These are phyloP conservation scores for Zea luxurians DNA, from an alignment of 176 grass and related monocot species.

Conservation along the genomic window DNA sequence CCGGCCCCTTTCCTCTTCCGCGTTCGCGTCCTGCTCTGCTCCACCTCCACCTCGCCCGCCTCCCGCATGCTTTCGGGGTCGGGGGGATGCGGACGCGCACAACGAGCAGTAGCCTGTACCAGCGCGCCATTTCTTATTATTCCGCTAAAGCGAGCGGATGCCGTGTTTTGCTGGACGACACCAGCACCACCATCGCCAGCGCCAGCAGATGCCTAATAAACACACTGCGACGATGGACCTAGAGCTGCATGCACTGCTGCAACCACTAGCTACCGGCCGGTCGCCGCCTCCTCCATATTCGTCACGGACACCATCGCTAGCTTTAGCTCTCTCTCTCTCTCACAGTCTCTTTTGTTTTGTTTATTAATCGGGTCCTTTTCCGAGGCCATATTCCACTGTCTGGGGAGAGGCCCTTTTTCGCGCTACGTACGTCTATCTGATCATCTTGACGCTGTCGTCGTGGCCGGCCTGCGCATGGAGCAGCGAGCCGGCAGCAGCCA, in stretches of 20 bases:
- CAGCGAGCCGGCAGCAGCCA: constrained; percentile 3
- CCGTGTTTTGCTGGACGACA: constrained; percentile 65
- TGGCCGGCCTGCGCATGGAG: constrained; percentile 26
- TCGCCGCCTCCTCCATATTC: no score
- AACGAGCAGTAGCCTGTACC: constrained; percentile 5
- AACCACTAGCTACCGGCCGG: background rate
- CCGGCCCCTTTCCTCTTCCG: background rate
- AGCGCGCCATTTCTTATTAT: constrained; percentile 3
- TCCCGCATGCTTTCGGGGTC: constrained; percentile 32
- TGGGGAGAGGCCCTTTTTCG: constrained; percentile 35
- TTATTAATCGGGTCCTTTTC: constrained; percentile 36
- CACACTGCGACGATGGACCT: background rate
- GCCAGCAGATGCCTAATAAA: constrained; percentile 33
- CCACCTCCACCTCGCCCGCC: no score
- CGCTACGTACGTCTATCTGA: constrained; percentile 34
- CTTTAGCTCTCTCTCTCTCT: background rate
- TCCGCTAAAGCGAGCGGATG: constrained; percentile 32
- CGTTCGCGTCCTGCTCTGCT: background rate
- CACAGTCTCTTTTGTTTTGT: background rate
- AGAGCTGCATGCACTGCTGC: background rate
- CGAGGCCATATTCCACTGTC: constrained; percentile 35
- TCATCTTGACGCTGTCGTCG: constrained; percentile 18
- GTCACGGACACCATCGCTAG: no score
- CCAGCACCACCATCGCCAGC: constrained; percentile 26
- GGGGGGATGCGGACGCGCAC: constrained; percentile 42